A percentile compares a stretch with the other conserved stretches of the same genome.
Conservation (phyloP, 306 rosid species). For the Sechiopsis laciniata region DNA sequence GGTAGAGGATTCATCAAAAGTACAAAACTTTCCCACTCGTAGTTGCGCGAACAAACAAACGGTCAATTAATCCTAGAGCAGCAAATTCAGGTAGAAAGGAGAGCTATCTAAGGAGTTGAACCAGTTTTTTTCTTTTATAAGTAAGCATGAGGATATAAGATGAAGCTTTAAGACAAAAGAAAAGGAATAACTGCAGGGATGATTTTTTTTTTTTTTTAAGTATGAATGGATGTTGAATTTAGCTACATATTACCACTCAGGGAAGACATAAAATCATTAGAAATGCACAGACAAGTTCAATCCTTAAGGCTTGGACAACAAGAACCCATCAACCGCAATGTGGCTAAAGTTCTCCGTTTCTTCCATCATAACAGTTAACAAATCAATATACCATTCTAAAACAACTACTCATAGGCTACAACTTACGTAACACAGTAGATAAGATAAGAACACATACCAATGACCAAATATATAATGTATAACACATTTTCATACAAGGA, state of each 20-base stretch:
- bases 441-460: neutral
- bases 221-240: neutral
- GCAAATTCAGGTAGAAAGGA: no score
- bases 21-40: no score
- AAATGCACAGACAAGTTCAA: conserved; percentile 4
- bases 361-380: conserved; percentile 1
- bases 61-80: no score
- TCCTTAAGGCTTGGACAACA: neutral
- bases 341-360: neutral
- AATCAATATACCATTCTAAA: neutral
- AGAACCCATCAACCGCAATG: conserved; percentile 1
- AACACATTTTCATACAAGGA: neutral
- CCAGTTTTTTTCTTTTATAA: no score
- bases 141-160: no score
- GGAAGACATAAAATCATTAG: neutral
- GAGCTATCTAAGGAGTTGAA: no score
- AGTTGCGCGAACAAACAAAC: no score
- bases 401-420: conserved; percentile 4
- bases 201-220: no score
- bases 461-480: neutral
- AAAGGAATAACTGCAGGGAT: no score
- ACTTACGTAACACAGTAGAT: neutral
- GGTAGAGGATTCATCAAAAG: no score
- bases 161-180: no score
- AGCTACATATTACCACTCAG: no score